Evolutionary conservation across 1,284 basidiomycete species (phyloP).

Genomic region (Rhodotorula sp.): DNA sequence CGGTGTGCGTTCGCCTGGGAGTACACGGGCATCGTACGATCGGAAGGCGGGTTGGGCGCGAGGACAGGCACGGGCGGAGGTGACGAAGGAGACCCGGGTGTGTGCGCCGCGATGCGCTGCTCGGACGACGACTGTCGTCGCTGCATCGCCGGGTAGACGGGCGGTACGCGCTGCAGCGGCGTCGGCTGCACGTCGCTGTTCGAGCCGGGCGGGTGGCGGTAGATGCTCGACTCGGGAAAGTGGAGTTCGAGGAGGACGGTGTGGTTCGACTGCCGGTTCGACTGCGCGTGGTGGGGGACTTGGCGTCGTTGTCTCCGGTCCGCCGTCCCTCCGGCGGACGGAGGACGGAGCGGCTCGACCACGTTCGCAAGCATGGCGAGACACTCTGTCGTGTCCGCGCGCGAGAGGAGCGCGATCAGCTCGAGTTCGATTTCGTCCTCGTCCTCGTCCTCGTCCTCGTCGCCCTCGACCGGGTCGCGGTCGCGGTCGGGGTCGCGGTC

Average conservation of each 20-base stretch:
- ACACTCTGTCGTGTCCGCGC: slow-evolving; percentile 10
- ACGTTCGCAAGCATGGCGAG: slow-evolving; percentile 18
- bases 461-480: too few relatives aligned
- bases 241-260: slow-evolving; percentile 15
- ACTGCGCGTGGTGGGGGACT: too few relatives aligned
- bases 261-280: slow-evolving; percentile 7
- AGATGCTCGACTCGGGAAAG: slow-evolving; percentile 4
- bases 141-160: too few relatives aligned
- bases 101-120: not conserved
- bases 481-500: too few relatives aligned
- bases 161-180: too few relatives aligned
- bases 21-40: not conserved
- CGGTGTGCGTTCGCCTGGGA: not conserved
- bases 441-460: not conserved
- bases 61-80: not conserved
- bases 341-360: slow-evolving; percentile 1
- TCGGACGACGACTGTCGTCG: not conserved
- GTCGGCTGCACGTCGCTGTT: not conserved
- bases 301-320: not conserved
- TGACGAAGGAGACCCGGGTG: not conserved
- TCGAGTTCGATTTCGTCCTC: too few relatives aligned
- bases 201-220: slow-evolving; percentile 12
- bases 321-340: not conserved
- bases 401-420: slow-evolving; percentile 4
- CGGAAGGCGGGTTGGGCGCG: not conserved